Percentiles rank a stretch among this genome's conserved stretches.
phyloP scores from a whole-genome alignment of 345 rosid genomes.

The Eucalyptus microcorys region DNA sequence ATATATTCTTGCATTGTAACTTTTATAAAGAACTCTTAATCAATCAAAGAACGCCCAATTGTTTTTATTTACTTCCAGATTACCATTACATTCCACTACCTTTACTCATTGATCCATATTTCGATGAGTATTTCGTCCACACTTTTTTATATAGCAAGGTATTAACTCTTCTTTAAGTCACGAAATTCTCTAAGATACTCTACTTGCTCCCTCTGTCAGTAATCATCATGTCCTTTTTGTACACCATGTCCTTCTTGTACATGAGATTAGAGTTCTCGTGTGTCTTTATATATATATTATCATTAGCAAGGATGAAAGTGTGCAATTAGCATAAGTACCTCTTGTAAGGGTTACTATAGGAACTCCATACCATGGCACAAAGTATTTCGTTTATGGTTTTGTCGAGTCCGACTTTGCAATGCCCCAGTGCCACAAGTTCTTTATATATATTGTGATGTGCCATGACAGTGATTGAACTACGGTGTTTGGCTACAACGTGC shows the following conservation, averaged over 20 bases:
- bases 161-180: background rate
- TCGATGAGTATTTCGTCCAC: background rate
- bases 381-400: background rate
- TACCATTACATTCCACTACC: too few relatives aligned
- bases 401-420: background rate
- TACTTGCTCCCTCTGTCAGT: background rate
- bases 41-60: background rate
- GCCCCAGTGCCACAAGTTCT: background rate
- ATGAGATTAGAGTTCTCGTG: background rate
- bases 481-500: background rate
- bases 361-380: background rate
- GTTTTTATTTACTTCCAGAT: background rate
- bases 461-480: background rate
- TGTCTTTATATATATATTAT: too few relatives aligned
- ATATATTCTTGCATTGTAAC: background rate
- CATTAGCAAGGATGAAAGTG: background rate
- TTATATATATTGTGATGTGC: background rate
- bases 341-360: background rate
- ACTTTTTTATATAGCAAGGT: background rate
- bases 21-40: background rate
- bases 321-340: background rate
- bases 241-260: background rate
- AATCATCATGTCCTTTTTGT: background rate
- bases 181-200: background rate
- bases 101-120: background rate